A percentile compares a stretch with the other conserved stretches of the same genome.
These are phyloP conservation scores for Rhexocercosporidium sp. DNA, from an alignment of 2,329 filamentous ascomycete genomes.

Conservation along the genomic window DNA sequence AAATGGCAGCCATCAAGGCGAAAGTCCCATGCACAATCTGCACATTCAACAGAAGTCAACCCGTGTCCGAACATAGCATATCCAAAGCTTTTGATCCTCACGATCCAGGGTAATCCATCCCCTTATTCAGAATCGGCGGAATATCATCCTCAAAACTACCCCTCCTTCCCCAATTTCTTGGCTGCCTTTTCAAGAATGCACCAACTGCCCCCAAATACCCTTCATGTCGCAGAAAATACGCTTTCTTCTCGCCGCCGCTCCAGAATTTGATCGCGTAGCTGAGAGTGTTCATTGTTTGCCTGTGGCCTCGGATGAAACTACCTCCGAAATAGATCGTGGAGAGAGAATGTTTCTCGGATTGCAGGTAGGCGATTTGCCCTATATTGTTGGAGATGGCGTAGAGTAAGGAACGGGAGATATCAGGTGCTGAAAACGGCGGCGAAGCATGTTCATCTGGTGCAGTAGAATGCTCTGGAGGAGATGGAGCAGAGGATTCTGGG, in stretches of 20 bases:
- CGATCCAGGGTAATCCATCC: conserved; percentile 19
- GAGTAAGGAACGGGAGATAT: conserved; percentile 88
- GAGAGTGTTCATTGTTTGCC: conserved; percentile 96
- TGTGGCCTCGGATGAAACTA: conserved; percentile 93
- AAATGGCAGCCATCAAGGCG: neutral
- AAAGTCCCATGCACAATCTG: neutral
- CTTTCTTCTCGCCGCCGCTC: conserved; percentile 92
- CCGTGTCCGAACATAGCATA: neutral
- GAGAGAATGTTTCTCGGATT: conserved; percentile 90
- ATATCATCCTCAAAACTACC: conserved; percentile 58
- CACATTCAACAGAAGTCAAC: neutral
- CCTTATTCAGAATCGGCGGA: neutral
- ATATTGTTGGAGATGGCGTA: conserved; percentile 99
- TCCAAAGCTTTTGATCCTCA: neutral
- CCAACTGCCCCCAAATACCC: conserved; percentile 94
- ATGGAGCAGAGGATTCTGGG: conserved; percentile 16
- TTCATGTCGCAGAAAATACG: conserved; percentile 94
- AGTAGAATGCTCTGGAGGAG: conserved; percentile 4
- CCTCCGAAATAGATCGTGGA: conserved; percentile 97
- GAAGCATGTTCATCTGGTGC: conserved; percentile 23
- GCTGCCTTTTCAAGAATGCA: conserved; percentile 90
- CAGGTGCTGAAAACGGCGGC: conserved; percentile 73
- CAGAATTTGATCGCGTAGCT: conserved; percentile 98
- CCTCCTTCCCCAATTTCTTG: conserved; percentile 86
- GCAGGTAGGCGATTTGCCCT: conserved; percentile 96